Conservation (phyloP, 2,329 filamentous ascomycete species). For the Aaosphaeria pasadenensis region DNA sequence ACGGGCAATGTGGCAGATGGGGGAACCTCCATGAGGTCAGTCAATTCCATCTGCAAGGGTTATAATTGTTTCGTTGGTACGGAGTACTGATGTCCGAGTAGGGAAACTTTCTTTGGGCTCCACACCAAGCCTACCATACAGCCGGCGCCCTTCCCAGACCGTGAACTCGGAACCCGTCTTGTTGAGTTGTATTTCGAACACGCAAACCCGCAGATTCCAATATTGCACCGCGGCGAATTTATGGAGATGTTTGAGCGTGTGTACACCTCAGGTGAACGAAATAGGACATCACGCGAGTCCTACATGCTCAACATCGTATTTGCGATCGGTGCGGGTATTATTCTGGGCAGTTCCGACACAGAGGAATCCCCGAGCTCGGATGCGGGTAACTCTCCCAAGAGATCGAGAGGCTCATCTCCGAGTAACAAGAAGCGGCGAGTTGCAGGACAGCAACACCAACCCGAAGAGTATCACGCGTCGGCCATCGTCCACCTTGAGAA, state of each 20-base stretch:
- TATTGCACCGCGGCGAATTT: conserved; percentile 85
- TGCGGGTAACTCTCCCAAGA: conserved; percentile 22
- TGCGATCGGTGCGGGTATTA: conserved; percentile 91
- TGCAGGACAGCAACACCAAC: conserved; percentile 64
- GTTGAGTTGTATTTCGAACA: conserved; percentile 90
- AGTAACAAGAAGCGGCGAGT: conserved; percentile 37
- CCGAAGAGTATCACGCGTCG: conserved; percentile 94
- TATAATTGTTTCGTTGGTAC: too few species aligned
- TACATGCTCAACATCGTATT: conserved; percentile 97
- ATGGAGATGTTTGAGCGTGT: conserved; percentile 82
- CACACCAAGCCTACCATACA: conserved; percentile 87
- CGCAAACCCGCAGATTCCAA: conserved; percentile 92
- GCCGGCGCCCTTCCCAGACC: conserved; percentile 78
- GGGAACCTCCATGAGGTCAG: conserved; percentile 67
- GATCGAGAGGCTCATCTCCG: conserved; percentile 28
- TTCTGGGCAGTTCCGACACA: conserved; percentile 58
- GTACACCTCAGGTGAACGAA: conserved; percentile 66
- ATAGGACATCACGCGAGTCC: conserved; percentile 73
- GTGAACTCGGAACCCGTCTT: conserved; percentile 68
- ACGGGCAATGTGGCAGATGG: conserved; percentile 50
- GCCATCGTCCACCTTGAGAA: conserved; percentile 89
- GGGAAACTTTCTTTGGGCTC: conserved; percentile 95
- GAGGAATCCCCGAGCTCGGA: conserved; percentile 31
- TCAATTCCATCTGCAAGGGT: neutral
- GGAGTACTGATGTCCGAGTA: too few species aligned